Percentiles rank a stretch among this genome's conserved stretches.
Conservation (phyloP, 768 basidiomycete species). For the Lactarius sp. region DNA sequence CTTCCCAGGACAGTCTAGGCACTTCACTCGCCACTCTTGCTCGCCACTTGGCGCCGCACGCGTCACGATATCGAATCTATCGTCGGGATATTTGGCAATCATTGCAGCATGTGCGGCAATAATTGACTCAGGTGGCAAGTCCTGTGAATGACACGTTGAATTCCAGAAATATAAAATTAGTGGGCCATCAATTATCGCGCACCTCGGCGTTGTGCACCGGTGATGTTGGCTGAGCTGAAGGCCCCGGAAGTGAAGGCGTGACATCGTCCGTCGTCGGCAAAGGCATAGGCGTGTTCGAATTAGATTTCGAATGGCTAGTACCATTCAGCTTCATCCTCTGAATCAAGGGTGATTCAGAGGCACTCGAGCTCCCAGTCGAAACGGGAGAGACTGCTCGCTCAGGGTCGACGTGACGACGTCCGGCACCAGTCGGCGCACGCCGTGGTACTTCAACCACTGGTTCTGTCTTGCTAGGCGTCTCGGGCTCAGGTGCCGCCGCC, state of each 20-base stretch:
- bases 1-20: slow-evolving; percentile 90
- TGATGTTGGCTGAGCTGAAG: slow-evolving; percentile 20
- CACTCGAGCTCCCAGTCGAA: slow-evolving; percentile 62
- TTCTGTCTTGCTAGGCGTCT: slow-evolving; percentile 47
- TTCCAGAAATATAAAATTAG: background rate
- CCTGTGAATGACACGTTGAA: slow-evolving; percentile 10
- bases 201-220: slow-evolving; percentile 16
- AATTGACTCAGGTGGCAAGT: slow-evolving; percentile 63
- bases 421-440: slow-evolving; percentile 9
- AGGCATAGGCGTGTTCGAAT: slow-evolving; percentile 27
- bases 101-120: slow-evolving; percentile 59
- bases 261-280: slow-evolving; percentile 22
- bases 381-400: slow-evolving; percentile 66
- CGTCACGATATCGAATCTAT: slow-evolving; percentile 74
- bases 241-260: slow-evolving; percentile 9
- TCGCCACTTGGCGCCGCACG: slow-evolving; percentile 47
- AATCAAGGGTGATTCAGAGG: slow-evolving; percentile 69
- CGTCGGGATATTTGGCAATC: slow-evolving; percentile 70
- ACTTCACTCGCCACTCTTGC: slow-evolving; percentile 89
- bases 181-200: background rate
- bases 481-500: slow-evolving; percentile 41
- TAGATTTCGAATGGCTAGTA: slow-evolving; percentile 34
- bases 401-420: slow-evolving; percentile 31
- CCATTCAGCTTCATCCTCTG: slow-evolving; percentile 62
- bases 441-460: slow-evolving; percentile 33